A percentile compares a stretch with the other conserved stretches of the same genome.
Conservation (phyloP, 179 eudicot genomes). For the Gypsophila paniculata region DNA sequence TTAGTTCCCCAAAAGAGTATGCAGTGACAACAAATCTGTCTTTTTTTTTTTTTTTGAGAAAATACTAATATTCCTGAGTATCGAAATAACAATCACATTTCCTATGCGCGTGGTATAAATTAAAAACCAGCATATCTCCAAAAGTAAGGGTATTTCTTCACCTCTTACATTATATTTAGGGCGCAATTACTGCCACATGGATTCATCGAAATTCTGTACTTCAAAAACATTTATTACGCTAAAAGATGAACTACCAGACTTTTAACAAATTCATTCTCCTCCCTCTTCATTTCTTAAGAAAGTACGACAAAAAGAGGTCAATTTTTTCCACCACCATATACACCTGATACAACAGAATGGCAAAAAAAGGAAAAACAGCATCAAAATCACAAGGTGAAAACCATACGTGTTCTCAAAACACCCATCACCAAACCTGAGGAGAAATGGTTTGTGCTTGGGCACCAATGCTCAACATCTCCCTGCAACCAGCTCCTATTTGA, state of each 20-base stretch:
- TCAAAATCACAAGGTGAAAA: slow-evolving; percentile 18
- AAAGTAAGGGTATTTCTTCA: too few species aligned
- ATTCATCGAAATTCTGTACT: not conserved
- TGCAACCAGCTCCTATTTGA: slow-evolving; percentile 30
- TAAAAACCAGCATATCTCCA: not conserved
- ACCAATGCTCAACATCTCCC: slow-evolving; percentile 29
- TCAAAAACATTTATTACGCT: not conserved
- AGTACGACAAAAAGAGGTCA: not conserved
- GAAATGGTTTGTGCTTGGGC: slow-evolving; percentile 14
- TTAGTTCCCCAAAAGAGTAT: not conserved
- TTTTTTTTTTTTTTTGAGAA: too few species aligned
- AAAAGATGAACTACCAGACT: not conserved
- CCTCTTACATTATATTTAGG: not conserved
- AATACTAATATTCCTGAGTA: too few species aligned
- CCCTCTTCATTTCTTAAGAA: slow-evolving; percentile 13
- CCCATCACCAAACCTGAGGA: slow-evolving; percentile 34
- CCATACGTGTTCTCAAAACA: slow-evolving; percentile 25
- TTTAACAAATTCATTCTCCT: slow-evolving; percentile 7
- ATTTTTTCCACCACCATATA: not conserved
- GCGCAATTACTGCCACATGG: not conserved
- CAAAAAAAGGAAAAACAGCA: slow-evolving; percentile 2
- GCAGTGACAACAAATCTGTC: too few species aligned
- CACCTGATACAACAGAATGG: not conserved
- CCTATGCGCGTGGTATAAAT: not conserved
- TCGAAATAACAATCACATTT: not conserved